Evolutionary conservation across 2,329 filamentous ascomycete genomes (phyloP).

Genomic region (Aphanoascus verrucosus): DNA sequence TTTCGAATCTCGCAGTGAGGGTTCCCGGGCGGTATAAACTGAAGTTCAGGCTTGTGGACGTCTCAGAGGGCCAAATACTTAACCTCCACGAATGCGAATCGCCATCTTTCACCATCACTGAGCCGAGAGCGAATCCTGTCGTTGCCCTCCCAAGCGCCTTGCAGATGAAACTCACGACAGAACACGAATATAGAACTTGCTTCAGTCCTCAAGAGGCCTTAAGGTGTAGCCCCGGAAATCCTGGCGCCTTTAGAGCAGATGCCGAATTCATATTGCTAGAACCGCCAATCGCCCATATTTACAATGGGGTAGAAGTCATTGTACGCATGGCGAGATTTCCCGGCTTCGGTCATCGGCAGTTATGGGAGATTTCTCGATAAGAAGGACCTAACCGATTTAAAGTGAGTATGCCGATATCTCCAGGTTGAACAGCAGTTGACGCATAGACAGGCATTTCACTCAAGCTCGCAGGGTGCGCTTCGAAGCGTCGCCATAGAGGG

Average conservation of each 20-base stretch:
- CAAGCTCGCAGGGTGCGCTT: too few species aligned
- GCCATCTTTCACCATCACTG: not conserved
- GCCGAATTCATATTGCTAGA: not conserved
- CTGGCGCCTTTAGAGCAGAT: not conserved
- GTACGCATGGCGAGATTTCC: not conserved
- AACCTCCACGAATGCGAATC: not conserved
- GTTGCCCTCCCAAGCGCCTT: not conserved
- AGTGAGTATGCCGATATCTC: too few species aligned
- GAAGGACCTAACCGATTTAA: not conserved
- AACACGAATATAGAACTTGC: not conserved
- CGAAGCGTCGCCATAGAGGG: too few species aligned
- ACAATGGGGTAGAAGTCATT: not conserved
- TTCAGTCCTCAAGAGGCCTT: not conserved
- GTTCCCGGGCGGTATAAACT: constrained; percentile 1
- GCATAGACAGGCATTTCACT: too few species aligned
- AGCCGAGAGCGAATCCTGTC: not conserved
- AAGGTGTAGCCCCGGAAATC: not conserved
- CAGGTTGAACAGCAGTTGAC: too few species aligned
- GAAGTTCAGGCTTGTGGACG: not conserved
- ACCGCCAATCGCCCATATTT: constrained; percentile 1
- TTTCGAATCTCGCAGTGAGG: not conserved
- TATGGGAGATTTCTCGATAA: not conserved
- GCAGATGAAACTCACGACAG: not conserved
- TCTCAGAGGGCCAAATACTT: not conserved
- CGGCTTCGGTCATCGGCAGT: not conserved